Percentiles rank a stretch among this genome's conserved stretches.
Evolutionary conservation across 495 filamentous ascomycete genomes (phyloP).

Genomic region (Darksidea phi): DNA sequence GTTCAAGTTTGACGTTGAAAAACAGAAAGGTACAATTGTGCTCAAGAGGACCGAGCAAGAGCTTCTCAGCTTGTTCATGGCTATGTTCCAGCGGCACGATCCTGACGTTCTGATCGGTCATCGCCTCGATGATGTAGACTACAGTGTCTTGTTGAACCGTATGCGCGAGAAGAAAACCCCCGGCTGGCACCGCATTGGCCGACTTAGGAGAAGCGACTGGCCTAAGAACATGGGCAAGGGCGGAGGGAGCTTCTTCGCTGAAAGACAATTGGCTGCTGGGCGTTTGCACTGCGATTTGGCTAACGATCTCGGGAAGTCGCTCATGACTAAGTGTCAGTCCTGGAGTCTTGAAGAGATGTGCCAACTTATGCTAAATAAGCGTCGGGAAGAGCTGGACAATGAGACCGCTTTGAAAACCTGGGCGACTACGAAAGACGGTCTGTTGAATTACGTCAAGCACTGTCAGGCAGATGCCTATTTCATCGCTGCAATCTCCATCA

Average conservation of each 20-base stretch:
- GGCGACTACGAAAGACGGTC: constrained; percentile 77
- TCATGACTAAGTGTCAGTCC: constrained; percentile 95
- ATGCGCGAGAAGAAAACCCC: constrained; percentile 87
- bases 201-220: constrained; percentile 81
- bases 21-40: constrained; percentile 70
- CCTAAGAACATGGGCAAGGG: constrained; percentile 82
- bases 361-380: constrained; percentile 74
- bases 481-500: constrained; percentile 82
- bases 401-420: constrained; percentile 84
- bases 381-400: constrained; percentile 78
- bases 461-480: constrained; percentile 95
- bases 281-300: constrained; percentile 89
- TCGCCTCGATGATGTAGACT: constrained; percentile 93
- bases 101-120: constrained; percentile 96
- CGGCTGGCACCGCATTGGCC: constrained; percentile 87
- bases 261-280: constrained; percentile 84
- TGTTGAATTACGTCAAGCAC: constrained; percentile 90
- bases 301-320: constrained; percentile 95
- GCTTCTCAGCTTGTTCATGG: constrained; percentile 82
- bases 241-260: constrained; percentile 84
- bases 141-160: constrained; percentile 82
- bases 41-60: constrained; percentile 78
- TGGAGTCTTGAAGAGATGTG: constrained; percentile 99
- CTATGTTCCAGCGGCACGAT: constrained; percentile 80
- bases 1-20: constrained; percentile 72